Evolutionary conservation across 78 protist genomes (phyloP).

Genomic region (Cavenderia fasciculata): DNA sequence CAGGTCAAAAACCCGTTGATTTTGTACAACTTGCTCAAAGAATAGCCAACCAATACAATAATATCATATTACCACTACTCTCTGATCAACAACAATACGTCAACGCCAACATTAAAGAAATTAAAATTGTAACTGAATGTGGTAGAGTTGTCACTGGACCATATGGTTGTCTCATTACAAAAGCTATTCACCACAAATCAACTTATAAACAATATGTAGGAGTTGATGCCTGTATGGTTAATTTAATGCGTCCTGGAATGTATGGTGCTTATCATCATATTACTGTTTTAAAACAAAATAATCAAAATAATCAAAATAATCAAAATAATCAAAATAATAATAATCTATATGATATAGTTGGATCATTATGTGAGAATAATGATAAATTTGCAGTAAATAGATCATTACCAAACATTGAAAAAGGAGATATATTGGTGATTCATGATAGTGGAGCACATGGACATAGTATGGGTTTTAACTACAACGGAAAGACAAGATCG

Average conservation of each 20-base stretch:
- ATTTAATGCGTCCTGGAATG: conserved; percentile 77
- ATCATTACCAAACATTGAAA: conserved; percentile 12
- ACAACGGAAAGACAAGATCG: conserved; percentile 66
- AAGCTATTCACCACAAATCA: conserved; percentile 65
- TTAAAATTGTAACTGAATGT: conserved; percentile 51
- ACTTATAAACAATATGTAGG: conserved; percentile 59
- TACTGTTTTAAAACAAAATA: not conserved
- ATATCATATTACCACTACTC: not conserved
- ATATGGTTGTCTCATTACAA: conserved; percentile 41
- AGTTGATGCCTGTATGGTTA: conserved; percentile 73
- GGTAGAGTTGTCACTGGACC: conserved; percentile 68
- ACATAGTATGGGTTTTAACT: conserved; percentile 74
- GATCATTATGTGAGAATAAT: conserved; percentile 71
- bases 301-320: not conserved
- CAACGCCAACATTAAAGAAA: not conserved
- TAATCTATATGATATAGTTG: conserved; percentile 62
- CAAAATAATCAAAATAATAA: not conserved
- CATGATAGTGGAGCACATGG: conserved; percentile 78
- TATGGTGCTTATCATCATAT: conserved; percentile 65
- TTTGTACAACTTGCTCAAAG: not conserved
- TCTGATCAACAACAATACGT: too few relatives aligned
- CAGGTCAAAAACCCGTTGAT: conserved; percentile 19
- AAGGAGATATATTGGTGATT: conserved; percentile 23
- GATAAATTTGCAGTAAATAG: conserved; percentile 64
- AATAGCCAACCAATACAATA: not conserved